phyloP scores from a whole-genome alignment of 1,284 basidiomycete species.

The Puccinia horiana region DNA sequence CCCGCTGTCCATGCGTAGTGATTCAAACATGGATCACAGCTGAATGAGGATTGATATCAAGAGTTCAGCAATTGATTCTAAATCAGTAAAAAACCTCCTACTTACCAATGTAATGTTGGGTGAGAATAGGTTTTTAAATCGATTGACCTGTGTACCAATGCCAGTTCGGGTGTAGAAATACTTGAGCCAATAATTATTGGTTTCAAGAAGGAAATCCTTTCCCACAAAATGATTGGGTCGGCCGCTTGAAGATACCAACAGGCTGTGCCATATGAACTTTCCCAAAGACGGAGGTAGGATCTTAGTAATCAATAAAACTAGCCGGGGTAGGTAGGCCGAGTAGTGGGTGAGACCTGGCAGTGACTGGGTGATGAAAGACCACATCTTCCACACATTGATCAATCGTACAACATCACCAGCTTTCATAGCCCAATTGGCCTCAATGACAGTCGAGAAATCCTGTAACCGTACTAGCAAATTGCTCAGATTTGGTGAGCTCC shows the following conservation, averaged over 20 bases:
- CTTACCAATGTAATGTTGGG: neutral
- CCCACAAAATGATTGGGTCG: neutral
- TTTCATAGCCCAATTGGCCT: conserved; percentile 16
- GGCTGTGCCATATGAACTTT: neutral
- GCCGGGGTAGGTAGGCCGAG: too few species aligned
- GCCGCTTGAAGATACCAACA: neutral
- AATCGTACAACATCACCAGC: conserved; percentile 4
- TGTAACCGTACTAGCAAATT: conserved; percentile 4
- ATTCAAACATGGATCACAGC: too few species aligned
- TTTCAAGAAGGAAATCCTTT: neutral
- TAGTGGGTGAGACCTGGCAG: neutral
- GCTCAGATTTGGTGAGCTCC: neutral
- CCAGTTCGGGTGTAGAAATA: neutral
- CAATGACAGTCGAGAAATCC: conserved; percentile 3
- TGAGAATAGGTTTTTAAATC: neutral
- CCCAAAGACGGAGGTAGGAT: neutral
- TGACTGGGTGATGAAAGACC: conserved; percentile 10
- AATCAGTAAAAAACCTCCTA: neutral
- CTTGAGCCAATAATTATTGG: neutral
- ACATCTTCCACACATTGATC: conserved; percentile 24
- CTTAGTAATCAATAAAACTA: neutral
- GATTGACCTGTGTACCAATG: neutral
- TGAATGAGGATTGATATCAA: too few species aligned
- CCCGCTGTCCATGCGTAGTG: too few species aligned
- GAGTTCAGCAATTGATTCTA: too few species aligned